Evolutionary conservation across 495 filamentous ascomycete genomes (phyloP).

Genomic region (Symbiotaphrina buchneri): DNA sequence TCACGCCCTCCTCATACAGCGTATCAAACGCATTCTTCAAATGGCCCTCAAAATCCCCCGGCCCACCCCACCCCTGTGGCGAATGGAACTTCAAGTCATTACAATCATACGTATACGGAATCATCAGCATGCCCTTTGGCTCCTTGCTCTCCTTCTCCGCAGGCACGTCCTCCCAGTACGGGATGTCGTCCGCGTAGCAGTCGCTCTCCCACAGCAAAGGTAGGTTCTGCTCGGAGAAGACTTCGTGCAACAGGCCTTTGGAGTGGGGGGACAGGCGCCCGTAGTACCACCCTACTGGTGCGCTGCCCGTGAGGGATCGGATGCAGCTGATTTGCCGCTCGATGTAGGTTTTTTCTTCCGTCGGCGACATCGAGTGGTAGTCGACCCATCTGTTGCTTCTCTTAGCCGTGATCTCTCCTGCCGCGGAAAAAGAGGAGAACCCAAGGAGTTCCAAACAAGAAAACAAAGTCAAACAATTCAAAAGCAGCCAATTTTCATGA

Average conservation of each 20-base stretch:
- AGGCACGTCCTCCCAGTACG: constrained; percentile 19
- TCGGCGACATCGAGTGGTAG: constrained; percentile 11
- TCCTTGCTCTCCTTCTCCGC: constrained; percentile 11
- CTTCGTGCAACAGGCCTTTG: constrained; percentile 13
- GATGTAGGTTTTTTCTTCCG: constrained; percentile 19
- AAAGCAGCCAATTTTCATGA: too few relatives aligned
- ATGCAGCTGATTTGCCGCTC: constrained; percentile 13
- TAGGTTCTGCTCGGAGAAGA: constrained; percentile 15
- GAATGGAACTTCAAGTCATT: too few relatives aligned
- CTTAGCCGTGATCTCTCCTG: too few relatives aligned
- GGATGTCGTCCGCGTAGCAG: constrained; percentile 18
- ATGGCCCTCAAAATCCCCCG: too few relatives aligned
- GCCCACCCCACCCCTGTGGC: too few relatives aligned
- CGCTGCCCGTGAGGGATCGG: constrained; percentile 12
- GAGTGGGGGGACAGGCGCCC: constrained; percentile 12
- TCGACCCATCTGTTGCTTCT: too few relatives aligned
- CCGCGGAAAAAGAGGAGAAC: too few relatives aligned
- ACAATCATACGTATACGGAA: too few relatives aligned
- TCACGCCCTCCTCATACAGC: too few relatives aligned
- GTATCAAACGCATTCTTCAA: too few relatives aligned
- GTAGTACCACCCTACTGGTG: constrained; percentile 18
- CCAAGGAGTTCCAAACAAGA: constrained; percentile 20
- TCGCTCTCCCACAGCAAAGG: constrained; percentile 15
- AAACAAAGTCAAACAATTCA: too few relatives aligned
- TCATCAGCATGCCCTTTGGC: constrained; percentile 17